phyloP scores from a whole-genome alignment of 495 filamentous ascomycete genomes.

The Xanthoparmelia taractica region DNA sequence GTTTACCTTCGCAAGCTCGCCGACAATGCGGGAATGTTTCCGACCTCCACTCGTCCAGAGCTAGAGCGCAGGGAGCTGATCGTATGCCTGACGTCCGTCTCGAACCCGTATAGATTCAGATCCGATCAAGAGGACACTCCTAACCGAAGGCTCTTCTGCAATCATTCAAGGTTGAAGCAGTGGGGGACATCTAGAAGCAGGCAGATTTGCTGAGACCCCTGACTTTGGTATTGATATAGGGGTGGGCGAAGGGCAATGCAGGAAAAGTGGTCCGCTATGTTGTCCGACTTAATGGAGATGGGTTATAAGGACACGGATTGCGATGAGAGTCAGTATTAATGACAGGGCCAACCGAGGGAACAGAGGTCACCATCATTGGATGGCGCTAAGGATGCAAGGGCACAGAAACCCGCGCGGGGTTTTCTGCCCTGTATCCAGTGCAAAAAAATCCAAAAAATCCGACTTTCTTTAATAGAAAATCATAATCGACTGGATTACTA shows the following conservation, averaged over 20 bases:
- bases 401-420: neutral
- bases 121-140: neutral
- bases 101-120: neutral
- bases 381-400: slow-evolving; percentile 1
- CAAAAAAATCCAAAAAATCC: too few species aligned
- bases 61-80: neutral
- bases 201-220: neutral
- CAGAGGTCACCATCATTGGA: neutral
- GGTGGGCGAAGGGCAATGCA: neutral
- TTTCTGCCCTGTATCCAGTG: neutral
- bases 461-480: too few species aligned
- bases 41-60: neutral
- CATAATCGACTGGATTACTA: too few species aligned
- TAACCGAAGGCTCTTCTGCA: neutral
- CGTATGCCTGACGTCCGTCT: neutral
- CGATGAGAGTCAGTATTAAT: slow-evolving; percentile 1
- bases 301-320: neutral
- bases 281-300: neutral
- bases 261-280: neutral
- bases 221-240: neutral
- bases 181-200: neutral
- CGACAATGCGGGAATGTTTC: neutral
- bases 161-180: too few species aligned
- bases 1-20: neutral
- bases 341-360: neutral